Evolutionary conservation across 805 yeast species (phyloP).

Genomic region (Ogataea allantospora): DNA sequence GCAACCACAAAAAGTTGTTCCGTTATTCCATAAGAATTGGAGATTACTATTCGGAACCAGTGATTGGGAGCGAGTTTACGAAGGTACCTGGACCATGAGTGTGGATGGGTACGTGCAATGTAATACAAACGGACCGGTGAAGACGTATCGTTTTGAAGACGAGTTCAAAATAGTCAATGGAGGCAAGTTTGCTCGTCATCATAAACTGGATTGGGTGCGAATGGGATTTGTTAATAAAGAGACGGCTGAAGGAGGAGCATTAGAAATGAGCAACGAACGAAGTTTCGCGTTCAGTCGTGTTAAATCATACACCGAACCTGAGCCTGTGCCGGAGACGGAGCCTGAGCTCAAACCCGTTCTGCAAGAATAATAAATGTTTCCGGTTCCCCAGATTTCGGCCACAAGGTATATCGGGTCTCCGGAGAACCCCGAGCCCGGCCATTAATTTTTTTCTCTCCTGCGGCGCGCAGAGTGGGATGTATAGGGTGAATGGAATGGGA

Average conservation of each 20-base stretch:
- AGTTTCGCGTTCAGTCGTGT: constrained; percentile 77
- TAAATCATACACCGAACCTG: constrained; percentile 4
- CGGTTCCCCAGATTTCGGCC: constrained; percentile 13
- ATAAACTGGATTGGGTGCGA: constrained; percentile 68
- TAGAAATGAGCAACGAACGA: constrained; percentile 68
- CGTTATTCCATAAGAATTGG: constrained; percentile 41
- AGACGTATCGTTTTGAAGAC: constrained; percentile 62
- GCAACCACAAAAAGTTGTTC: constrained; percentile 70
- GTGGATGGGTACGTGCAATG: constrained; percentile 54
- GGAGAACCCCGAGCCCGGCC: constrained; percentile 12
- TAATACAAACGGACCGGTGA: constrained; percentile 55
- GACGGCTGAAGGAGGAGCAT: constrained; percentile 26
- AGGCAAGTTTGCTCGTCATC: constrained; percentile 59
- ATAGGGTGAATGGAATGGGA: constrained; percentile 15
- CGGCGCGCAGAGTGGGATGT: constrained; percentile 11
- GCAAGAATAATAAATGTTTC: constrained; percentile 1
- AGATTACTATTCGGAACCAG: constrained; percentile 23
- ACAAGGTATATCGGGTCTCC: constrained; percentile 11
- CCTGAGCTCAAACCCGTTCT: not conserved
- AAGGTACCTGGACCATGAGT: constrained; percentile 58
- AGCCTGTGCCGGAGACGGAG: not conserved
- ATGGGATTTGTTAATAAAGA: constrained; percentile 47
- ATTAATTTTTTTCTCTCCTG: constrained; percentile 6
- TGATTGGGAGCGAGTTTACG: constrained; percentile 37
- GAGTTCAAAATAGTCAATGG: constrained; percentile 55